These are phyloP conservation scores for Aspergillus melleus DNA, from an alignment of 2,329 filamentous ascomycete genomes.

Conservation along the genomic window DNA sequence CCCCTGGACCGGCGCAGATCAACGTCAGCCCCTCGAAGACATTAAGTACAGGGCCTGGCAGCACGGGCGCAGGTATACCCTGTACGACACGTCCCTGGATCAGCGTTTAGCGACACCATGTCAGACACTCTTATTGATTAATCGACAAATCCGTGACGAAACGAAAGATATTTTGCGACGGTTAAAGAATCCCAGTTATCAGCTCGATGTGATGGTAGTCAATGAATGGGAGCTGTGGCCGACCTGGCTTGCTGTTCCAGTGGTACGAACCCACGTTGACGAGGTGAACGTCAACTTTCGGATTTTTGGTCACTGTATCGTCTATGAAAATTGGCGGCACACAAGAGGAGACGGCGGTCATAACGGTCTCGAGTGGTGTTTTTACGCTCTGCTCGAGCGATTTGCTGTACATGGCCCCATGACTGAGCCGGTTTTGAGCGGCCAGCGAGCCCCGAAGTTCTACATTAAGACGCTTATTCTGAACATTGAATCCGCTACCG, in stretches of 20 bases:
- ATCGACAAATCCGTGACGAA: background rate
- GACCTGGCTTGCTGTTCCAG: slow-evolving; percentile 9
- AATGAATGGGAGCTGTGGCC: slow-evolving; percentile 5
- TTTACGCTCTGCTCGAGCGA: slow-evolving; percentile 16
- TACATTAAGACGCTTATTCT: slow-evolving; percentile 9
- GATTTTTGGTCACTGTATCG: slow-evolving; percentile 7
- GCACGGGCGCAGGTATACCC: background rate
- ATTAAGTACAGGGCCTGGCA: background rate
- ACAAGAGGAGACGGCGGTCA: slow-evolving; percentile 8
- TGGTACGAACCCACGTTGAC: background rate
- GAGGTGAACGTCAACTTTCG: slow-evolving; percentile 5
- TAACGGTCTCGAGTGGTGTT: slow-evolving; percentile 13
- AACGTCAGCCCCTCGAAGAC: background rate
- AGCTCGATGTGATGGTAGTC: slow-evolving; percentile 1
- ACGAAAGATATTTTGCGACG: background rate
- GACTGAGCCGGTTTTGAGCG: background rate
- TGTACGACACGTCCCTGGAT: background rate
- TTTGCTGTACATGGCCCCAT: slow-evolving; percentile 16
- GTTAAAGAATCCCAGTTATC: background rate
- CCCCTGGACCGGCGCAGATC: background rate
- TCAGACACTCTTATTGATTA: background rate
- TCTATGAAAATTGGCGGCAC: background rate
- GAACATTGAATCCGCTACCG: slow-evolving; percentile 6
- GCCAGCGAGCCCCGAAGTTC: background rate
- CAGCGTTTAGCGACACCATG: background rate